These are phyloP conservation scores for Diaporthe caulivora DNA, from an alignment of 2,329 filamentous ascomycete species.

Conservation along the genomic window DNA sequence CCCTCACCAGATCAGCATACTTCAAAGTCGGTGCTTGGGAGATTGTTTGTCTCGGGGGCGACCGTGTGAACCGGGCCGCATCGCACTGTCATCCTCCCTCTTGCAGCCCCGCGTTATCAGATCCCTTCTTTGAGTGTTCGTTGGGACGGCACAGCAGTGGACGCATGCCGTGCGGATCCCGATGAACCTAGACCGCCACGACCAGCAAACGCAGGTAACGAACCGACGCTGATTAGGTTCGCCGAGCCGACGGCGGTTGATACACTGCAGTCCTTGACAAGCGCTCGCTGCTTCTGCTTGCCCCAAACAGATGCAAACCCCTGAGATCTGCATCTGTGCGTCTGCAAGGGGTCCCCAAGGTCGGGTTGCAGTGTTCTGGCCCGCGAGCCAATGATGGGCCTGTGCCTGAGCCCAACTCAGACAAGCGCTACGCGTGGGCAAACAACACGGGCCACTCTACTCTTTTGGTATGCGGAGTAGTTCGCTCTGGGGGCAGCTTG, in stretches of 20 bases:
- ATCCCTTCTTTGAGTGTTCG: background rate
- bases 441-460: constrained; percentile 11
- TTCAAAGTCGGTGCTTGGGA: background rate
- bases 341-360: constrained; percentile 28
- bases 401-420: constrained; percentile 37
- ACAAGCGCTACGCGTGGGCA: constrained; percentile 33
- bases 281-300: constrained; percentile 21
- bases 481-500: background rate
- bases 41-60: constrained; percentile 28
- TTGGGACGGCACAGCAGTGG: background rate
- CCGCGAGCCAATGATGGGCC: constrained; percentile 38
- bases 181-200: background rate
- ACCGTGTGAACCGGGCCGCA: constrained; percentile 4
- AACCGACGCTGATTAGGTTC: background rate
- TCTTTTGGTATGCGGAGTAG: constrained; percentile 1
- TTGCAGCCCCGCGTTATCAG: constrained; percentile 21
- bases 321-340: constrained; percentile 32
- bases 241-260: background rate
- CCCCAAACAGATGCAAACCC: constrained; percentile 31
- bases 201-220: background rate
- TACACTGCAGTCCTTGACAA: constrained; percentile 12
- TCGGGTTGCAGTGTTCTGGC: constrained; percentile 25
- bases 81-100: constrained; percentile 4
- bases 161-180: background rate
- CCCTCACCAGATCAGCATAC: constrained; percentile 11